These are phyloP conservation scores for Marvania coccoides DNA, from an alignment of 139 green algal genomes.

Conservation along the genomic window DNA sequence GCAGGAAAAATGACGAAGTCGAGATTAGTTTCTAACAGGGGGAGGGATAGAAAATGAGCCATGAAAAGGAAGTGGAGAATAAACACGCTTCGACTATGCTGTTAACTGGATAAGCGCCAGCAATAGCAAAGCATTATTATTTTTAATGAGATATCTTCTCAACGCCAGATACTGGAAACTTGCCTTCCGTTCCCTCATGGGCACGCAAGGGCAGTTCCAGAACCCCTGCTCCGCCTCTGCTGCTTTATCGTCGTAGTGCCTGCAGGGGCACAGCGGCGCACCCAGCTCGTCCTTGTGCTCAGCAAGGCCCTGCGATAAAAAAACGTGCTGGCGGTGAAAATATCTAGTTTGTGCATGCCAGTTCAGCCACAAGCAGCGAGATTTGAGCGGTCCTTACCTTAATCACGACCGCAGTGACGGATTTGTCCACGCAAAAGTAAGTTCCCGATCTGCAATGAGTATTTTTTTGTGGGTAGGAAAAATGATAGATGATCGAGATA, in stretches of 20 bases:
- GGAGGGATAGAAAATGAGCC: background rate
- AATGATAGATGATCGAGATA: background rate
- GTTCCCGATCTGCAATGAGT: constrained; percentile 65
- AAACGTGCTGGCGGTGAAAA: background rate
- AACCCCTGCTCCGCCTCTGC: constrained; percentile 89
- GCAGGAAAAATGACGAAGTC: constrained; percentile 10
- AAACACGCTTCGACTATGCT: background rate
- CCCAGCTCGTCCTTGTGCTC: constrained; percentile 97
- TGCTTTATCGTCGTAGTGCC: constrained; percentile 98
- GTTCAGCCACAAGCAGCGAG: too few relatives aligned
- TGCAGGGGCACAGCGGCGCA: constrained; percentile 93
- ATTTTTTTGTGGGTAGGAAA: background rate
- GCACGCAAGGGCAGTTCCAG: constrained; percentile 99
- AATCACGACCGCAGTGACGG: constrained; percentile 97
- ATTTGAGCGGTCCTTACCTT: constrained; percentile 53
- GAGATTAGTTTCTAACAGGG: constrained; percentile 2
- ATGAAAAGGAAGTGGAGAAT: background rate
- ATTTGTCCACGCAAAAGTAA: constrained; percentile 97
- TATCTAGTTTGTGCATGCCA: too few relatives aligned
- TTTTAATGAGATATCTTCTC: too few relatives aligned
- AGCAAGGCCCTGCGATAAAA: constrained; percentile 74
- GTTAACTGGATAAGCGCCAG: background rate
- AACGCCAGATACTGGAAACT: too few relatives aligned
- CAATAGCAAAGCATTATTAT: too few relatives aligned
- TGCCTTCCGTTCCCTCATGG: constrained; percentile 94